Percentiles rank a stretch among this genome's conserved stretches.
phyloP scores from a whole-genome alignment of 108 stramenopile genomes.

The Fistulifera solaris region DNA sequence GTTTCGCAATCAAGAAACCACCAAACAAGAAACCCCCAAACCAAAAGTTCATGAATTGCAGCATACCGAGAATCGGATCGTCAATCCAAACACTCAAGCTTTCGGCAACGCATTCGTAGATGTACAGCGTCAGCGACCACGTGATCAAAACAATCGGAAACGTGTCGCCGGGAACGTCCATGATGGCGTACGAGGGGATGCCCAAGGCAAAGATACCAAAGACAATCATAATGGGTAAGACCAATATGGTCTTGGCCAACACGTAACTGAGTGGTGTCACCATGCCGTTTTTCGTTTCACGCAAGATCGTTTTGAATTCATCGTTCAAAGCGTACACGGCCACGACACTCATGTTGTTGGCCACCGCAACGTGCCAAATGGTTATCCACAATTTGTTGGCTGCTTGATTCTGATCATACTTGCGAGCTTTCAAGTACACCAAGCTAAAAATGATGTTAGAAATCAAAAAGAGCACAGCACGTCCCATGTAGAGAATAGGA shows the following conservation, averaged over 20 bases:
- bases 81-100: slow-evolving; percentile 20
- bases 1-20: slow-evolving; percentile 21
- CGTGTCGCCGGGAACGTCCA: slow-evolving; percentile 1
- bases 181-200: slow-evolving; percentile 18
- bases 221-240: slow-evolving; percentile 24
- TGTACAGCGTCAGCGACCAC: slow-evolving; percentile 4
- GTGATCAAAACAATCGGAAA: slow-evolving; percentile 4
- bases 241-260: slow-evolving; percentile 19
- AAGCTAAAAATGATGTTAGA: slow-evolving; percentile 17
- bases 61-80: slow-evolving; percentile 13
- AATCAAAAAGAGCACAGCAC: slow-evolving; percentile 12
- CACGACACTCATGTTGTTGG: slow-evolving; percentile 19
- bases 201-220: slow-evolving; percentile 21
- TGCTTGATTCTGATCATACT: slow-evolving; percentile 12
- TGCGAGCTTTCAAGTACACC: slow-evolving; percentile 17
- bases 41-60: slow-evolving; percentile 17
- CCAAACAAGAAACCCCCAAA: slow-evolving; percentile 25
- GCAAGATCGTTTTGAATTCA: slow-evolving; percentile 21
- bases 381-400: slow-evolving; percentile 20
- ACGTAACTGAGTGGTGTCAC: slow-evolving; percentile 14
- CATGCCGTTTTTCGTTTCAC: slow-evolving; percentile 33
- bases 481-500: slow-evolving; percentile 23
- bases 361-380: slow-evolving; percentile 10
- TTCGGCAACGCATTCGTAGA: slow-evolving; percentile 24
- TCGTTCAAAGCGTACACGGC: slow-evolving; percentile 28